A percentile compares a stretch with the other conserved stretches of the same genome.
Conservation (phyloP, 768 basidiomycete species). For the Sporobolomyces pararoseus region DNA sequence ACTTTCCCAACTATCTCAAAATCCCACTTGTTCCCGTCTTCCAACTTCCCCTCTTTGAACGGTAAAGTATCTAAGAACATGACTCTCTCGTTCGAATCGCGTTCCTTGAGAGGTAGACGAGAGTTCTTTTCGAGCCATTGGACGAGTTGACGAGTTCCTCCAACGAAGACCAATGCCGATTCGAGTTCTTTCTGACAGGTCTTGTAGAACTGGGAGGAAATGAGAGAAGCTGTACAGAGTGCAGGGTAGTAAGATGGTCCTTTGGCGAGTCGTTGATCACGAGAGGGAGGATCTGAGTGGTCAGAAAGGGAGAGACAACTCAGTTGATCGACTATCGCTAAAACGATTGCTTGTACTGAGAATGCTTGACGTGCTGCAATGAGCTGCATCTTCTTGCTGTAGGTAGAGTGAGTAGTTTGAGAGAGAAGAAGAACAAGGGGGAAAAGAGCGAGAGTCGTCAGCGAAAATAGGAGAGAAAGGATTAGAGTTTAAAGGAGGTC, state of each 20-base stretch:
- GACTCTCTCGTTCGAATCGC: background rate
- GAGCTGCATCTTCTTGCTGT: no score
- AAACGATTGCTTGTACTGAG: no score
- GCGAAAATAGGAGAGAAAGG: background rate
- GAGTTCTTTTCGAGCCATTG: background rate
- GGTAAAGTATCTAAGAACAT: background rate
- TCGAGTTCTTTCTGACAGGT: background rate
- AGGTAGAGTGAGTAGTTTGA: background rate
- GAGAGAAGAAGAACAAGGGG: background rate
- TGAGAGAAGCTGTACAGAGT: background rate
- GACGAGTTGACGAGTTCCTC: background rate
- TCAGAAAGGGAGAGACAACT: background rate
- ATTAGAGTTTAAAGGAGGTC: no score
- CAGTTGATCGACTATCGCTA: no score
- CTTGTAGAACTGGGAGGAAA: background rate
- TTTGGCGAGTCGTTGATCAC: background rate
- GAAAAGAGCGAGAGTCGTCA: background rate
- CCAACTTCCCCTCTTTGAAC: background rate
- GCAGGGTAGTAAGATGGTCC: background rate
- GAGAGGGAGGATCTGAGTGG: background rate
- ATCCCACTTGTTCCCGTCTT: slow-evolving; percentile 5
- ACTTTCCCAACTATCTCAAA: slow-evolving; percentile 3
- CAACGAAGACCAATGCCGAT: background rate
- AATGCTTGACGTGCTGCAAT: no score
- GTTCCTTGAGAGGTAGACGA: background rate